Evolutionary conservation across 176 grass and related monocot genomes (phyloP).

Genomic region (Phyllostachys edulis): DNA sequence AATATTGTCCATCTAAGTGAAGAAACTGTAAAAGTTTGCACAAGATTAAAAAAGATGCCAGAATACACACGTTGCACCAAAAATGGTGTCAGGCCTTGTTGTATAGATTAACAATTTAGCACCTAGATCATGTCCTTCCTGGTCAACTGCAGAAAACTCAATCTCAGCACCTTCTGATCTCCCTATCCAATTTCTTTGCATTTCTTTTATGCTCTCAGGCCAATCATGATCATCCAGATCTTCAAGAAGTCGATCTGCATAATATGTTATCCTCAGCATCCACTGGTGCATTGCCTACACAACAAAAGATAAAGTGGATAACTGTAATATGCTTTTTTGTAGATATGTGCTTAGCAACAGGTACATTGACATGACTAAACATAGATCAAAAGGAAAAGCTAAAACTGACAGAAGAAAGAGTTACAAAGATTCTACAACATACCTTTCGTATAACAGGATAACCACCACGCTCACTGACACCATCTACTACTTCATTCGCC

Average conservation of each 20-base stretch:
- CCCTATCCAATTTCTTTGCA: constrained; percentile 98
- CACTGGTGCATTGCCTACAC: constrained; percentile 94
- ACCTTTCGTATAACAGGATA: constrained; percentile 94
- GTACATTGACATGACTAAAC: constrained; percentile 13
- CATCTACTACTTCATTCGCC: constrained; percentile 90
- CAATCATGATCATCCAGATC: constrained; percentile 90
- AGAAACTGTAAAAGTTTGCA: not conserved
- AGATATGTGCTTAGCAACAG: constrained; percentile 4
- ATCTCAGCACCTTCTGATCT: constrained; percentile 88
- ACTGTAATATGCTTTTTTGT: not conserved
- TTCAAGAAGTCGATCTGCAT: constrained; percentile 92
- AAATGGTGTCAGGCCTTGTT: constrained; percentile 91
- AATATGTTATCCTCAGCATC: constrained; percentile 97
- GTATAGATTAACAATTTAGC: constrained; percentile 74
- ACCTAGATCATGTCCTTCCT: constrained; percentile 42
- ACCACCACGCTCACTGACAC: constrained; percentile 94
- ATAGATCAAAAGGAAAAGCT: constrained; percentile 5
- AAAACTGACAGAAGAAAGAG: not conserved
- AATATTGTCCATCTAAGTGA: constrained; percentile 2
- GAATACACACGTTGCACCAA: constrained; percentile 81
- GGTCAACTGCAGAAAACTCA: constrained; percentile 63
- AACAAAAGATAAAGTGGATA: constrained; percentile 14
- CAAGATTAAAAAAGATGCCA: not conserved
- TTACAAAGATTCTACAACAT: constrained; percentile 23
- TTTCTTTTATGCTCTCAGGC: constrained; percentile 97